Evolutionary conservation across 805 yeast species (phyloP), one percentile per base, ranked within the genome.

Genomic region (Zygotorulaspora chibaensis): DNA sequence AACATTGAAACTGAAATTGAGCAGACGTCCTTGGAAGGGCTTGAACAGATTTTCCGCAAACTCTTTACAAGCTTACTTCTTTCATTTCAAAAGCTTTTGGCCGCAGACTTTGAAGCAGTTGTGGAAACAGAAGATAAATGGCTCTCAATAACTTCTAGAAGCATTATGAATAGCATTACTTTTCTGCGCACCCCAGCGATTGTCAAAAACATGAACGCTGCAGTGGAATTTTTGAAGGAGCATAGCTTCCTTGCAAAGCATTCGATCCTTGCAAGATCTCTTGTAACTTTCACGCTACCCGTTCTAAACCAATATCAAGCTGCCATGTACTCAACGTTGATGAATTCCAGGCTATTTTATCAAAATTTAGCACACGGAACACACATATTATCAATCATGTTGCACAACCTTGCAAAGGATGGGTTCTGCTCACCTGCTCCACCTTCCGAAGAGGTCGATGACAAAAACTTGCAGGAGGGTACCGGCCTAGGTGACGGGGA

Each of bases 341-440:
- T 62, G 11, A 76, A 76, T 44, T 59, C 74, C 8, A 70, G 75
- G 38, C 52, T 54, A 0, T 73, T 79, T 56, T 86, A 86, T 58
- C 50, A 65, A 16, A 72, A 75, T 25, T 67, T 79, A 8, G 72
- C 87, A 3, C 79, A 79, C 50, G 83, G 89, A 8, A 72, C 88
- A 0, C 83, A 70, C 57, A 69, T 79, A 31, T 66, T 93, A 40
- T 56, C 83, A 8, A 67, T 73, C 6, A 59, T 81, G 7, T 72
- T 93, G 31, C 68, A 74, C 50, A 75, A 74, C 7, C 66, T 93
- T 25, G 79, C 95, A 0, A 78, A 78, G 11, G 77, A 83, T 44
- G 99, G 99, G 0, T 90, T 89, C 76, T 93, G 99, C 61, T 79
- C 95, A 1, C 99, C 99, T 10, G 85, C 86, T 58, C 82, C 87